Base-by-base conservation (phyloP, 495 filamentous ascomycete genomes). In the Podospora didyma region DNA sequence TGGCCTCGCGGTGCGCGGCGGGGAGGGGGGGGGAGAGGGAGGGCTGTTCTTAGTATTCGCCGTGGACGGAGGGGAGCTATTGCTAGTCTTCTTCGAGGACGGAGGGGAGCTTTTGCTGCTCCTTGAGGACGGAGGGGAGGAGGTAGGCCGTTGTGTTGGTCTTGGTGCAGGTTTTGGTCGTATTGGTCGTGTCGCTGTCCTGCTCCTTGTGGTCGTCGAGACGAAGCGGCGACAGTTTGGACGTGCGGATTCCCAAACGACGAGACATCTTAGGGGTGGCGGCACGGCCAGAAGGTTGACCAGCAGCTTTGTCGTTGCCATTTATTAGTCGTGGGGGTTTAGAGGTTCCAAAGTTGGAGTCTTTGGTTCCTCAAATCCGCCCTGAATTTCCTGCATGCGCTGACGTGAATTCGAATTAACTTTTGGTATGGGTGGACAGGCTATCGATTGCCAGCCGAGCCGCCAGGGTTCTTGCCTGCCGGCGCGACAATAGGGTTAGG, bases 401-500 rank as follows among this genome's bases (percentile, higher is more conserved):
- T 16, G 17, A 42, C 39, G 4, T 47, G 9, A 47, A 47, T 7
- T 21, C 11, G 44, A 46, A n/a, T n/a, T n/a, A n/a, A n/a, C n/a
- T n/a, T n/a, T n/a, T n/a, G n/a, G n/a, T 31, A 4, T 31, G 3
- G 26, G 26, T 7, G 45, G 22, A 7, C 22, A 21, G 5, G 3
- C 16, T 7, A n/a, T 17, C 21, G 7, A 11, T 28, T 49, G 46
- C 46, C 50, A 22, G 39, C 50, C 34, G 34, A 44, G 11, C 26
- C 9, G 26, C 26, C 26, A 31, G 26, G 26, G 26, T 31, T 31
- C 39, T 45, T 41, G 45, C 45, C 49, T 59, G 61, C 22, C 11
- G 58, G 64, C n/a, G n/a, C n/a, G 26, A 31, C 4, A 31, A 4
- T 31, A 31, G 26, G 63, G 57, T 62, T 65, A 52, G 62, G 62